These are phyloP conservation scores for Trametes cubensis DNA, from an alignment of 768 basidiomycete genomes.

Conservation along the genomic window DNA sequence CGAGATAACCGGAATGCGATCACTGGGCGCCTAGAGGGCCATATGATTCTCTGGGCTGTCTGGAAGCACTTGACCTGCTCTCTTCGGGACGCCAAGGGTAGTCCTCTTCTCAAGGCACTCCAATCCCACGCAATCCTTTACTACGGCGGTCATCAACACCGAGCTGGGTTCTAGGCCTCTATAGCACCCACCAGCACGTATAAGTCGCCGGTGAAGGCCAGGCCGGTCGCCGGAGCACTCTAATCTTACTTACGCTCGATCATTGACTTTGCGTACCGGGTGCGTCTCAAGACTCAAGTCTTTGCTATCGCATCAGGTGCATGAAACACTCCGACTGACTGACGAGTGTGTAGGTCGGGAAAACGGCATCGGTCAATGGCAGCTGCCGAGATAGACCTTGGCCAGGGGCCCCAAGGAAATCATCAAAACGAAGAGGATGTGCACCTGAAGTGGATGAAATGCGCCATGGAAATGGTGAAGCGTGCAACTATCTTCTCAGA, in stretches of 20 bases:
- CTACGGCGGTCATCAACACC: background rate
- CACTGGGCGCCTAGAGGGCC: conserved; percentile 1
- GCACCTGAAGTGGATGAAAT: conserved; percentile 74
- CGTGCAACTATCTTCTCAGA: conserved; percentile 2
- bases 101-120: background rate
- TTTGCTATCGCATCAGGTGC: background rate
- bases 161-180: background rate
- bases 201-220: background rate
- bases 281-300: background rate
- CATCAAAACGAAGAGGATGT: conserved; percentile 17
- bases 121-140: conserved; percentile 1
- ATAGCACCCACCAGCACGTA: background rate
- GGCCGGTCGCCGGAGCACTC: no score
- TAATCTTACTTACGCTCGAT: no score
- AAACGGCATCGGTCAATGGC: background rate
- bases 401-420: no score
- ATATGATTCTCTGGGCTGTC: conserved; percentile 13
- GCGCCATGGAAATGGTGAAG: conserved; percentile 79
- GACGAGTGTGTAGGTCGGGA: no score
- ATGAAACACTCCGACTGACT: no score
- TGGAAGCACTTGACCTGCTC: background rate
- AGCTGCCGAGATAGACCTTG: background rate
- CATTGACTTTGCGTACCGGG: no score
- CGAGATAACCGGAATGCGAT: conserved; percentile 14
- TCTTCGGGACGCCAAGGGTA: conserved; percentile 1